Base-by-base conservation (phyloP, 2,329 filamentous ascomycete species). In the Proliferodiscus dingleyae region DNA sequence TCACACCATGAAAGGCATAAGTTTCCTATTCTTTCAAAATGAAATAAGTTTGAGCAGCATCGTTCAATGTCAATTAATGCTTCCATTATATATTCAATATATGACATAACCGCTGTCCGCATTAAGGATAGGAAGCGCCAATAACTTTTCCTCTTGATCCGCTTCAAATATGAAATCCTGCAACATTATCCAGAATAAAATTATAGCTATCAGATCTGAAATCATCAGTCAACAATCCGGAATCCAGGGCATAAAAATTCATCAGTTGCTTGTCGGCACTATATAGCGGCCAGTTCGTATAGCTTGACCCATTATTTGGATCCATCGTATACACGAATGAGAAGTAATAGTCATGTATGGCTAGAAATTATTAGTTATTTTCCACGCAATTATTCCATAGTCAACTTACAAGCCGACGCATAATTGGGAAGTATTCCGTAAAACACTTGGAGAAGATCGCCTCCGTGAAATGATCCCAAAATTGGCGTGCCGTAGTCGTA, bases 401-500 rank as follows among this genome's bases (percentile, higher is more conserved):
- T 28, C 11, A 18, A 41, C 41, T 45, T 26, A 15, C 77, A 73
- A 7, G 60, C 63, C 30, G 75, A 77, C 2, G 82, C 89, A 10
- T 51, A 49, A 7, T 54, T 47, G 10, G 57, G 55, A 1, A 46
- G 74, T n/a, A 57, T 45, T 1, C 56, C 58, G 26, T 54, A 46
- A 52, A 88, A 88, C 0, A 86, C 75, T 60, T 85, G 78, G 3
- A 87, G 54, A 1, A 90, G 56, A 54, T 90, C 87, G 1, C 75
- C 79, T 11, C 66, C 83, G 62, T 93, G 88, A 66, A 88, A 85
- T 0, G 86, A 90, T 15, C 88, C 87, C 0, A 91, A 64, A 38
- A 90, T 66, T 0, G 87, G 83, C 0, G 80, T 83, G 8, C 82
- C 82, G 60, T 83, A 80, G 68, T 84, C 66, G 66, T 90, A 90